A percentile compares a stretch with the other conserved stretches of the same genome.
These are phyloP conservation scores for Alternaria triticimaculans DNA, from an alignment of 2,329 filamentous ascomycete species.

Conservation along the genomic window DNA sequence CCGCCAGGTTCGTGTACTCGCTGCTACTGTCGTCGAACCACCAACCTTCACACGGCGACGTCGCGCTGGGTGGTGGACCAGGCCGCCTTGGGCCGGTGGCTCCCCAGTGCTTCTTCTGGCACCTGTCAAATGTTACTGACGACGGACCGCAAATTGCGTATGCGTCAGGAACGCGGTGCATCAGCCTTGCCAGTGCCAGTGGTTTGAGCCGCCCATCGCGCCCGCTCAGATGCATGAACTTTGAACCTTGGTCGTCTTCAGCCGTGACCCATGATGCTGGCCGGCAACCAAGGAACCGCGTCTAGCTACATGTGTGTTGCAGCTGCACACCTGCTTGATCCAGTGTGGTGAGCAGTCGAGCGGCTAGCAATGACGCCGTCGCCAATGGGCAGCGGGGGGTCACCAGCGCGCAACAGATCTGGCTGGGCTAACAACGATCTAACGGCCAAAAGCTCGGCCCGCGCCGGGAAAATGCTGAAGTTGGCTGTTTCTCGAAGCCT, in stretches of 20 bases:
- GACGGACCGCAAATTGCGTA: conserved; percentile 50
- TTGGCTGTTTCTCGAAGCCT: conserved; percentile 46
- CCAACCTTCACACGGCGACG: conserved; percentile 12
- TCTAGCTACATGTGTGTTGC: conserved; percentile 33
- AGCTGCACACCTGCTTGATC: conserved; percentile 47
- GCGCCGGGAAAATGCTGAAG: conserved; percentile 44
- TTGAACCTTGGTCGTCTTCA: conserved; percentile 26
- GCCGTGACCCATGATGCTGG: conserved; percentile 21
- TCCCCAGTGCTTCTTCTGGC: conserved; percentile 34
- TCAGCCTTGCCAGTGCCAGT: conserved; percentile 44
- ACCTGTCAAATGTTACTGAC: conserved; percentile 41
- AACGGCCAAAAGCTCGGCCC: conserved; percentile 50
- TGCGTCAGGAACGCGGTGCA: conserved; percentile 52
- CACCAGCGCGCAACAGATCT: conserved; percentile 44
- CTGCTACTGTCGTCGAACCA: conserved; percentile 42
- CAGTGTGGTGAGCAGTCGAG: conserved; percentile 36
- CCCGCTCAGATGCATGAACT: conserved; percentile 43
- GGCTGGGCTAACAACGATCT: conserved; percentile 36
- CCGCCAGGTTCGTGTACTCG: conserved; percentile 32
- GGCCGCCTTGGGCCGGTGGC: conserved; percentile 25
- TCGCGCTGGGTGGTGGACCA: not conserved
- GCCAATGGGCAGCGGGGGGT: conserved; percentile 29
- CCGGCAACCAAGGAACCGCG: conserved; percentile 29
- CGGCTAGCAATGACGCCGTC: conserved; percentile 33
- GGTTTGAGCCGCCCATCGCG: conserved; percentile 47